Percentiles rank a stretch among this genome's conserved stretches.
Evolutionary conservation across 768 basidiomycete genomes (phyloP).

Genomic region (Hericium alpestre): DNA sequence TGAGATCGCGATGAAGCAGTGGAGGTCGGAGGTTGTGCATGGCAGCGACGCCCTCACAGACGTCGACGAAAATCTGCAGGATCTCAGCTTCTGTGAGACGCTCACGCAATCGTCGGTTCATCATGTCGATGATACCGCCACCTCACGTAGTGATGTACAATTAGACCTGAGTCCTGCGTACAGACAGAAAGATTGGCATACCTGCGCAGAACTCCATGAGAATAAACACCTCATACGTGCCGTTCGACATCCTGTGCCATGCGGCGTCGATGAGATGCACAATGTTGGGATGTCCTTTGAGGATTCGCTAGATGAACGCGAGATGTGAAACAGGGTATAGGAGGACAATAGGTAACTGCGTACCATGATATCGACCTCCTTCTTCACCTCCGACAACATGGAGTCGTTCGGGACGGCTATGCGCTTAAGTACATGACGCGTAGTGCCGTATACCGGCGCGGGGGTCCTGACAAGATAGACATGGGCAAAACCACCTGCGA

Average conservation of each 20-base stretch:
- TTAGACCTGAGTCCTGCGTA: constrained; percentile 6
- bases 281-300: constrained; percentile 91
- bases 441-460: constrained; percentile 80
- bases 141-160: constrained; percentile 33
- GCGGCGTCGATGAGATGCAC: constrained; percentile 94
- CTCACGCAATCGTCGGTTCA: constrained; percentile 93
- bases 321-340: constrained; percentile 5
- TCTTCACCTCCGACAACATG: constrained; percentile 88
- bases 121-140: constrained; percentile 99
- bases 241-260: constrained; percentile 75
- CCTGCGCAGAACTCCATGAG: constrained; percentile 97
- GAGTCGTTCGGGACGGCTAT: constrained; percentile 86
- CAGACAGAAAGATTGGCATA: constrained; percentile 22
- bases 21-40: constrained; percentile 93
- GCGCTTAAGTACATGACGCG: constrained; percentile 93
- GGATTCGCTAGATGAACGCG: constrained; percentile 46
- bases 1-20: constrained; percentile 91
- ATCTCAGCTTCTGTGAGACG: constrained; percentile 93
- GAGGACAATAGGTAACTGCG: constrained; percentile 12
- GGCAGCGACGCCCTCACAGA: constrained; percentile 90
- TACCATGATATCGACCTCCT: constrained; percentile 99
- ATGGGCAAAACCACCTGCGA: constrained; percentile 89
- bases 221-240: constrained; percentile 91
- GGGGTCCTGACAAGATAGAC: constrained; percentile 91
- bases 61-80: constrained; percentile 93